A percentile compares a stretch with the other conserved stretches of the same genome.
Evolutionary conservation across 2,329 filamentous ascomycete species (phyloP).

Genomic region (Aspergillus novoparasiticus): DNA sequence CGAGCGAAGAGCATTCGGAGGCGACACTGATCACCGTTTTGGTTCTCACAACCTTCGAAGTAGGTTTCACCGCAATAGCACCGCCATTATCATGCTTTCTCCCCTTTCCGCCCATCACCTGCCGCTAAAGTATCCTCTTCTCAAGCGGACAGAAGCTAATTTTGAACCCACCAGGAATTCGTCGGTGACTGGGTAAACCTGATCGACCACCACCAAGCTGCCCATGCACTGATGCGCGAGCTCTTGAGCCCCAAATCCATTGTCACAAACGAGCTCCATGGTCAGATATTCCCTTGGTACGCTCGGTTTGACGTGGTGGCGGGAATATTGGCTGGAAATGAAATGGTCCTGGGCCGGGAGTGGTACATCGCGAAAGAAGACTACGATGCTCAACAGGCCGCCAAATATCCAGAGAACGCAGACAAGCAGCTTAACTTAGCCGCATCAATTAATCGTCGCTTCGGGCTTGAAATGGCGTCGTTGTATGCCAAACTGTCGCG

Average conservation of each 20-base stretch:
- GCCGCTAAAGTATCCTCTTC: background rate
- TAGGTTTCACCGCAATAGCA: constrained; percentile 43
- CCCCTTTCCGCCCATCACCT: background rate
- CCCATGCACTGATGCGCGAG: constrained; percentile 75
- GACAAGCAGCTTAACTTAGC: constrained; percentile 68
- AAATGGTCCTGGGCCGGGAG: constrained; percentile 70
- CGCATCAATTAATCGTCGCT: constrained; percentile 67
- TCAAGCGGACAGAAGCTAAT: constrained; percentile 5
- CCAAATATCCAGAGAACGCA: constrained; percentile 63
- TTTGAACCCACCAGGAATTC: constrained; percentile 69
- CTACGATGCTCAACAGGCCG: constrained; percentile 63
- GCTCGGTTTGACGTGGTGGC: constrained; percentile 83
- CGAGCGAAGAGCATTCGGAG: constrained; percentile 69
- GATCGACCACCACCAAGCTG: constrained; percentile 88
- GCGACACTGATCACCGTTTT: constrained; percentile 83
- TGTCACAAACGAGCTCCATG: constrained; percentile 68
- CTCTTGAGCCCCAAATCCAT: constrained; percentile 77
- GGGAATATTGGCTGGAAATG: constrained; percentile 78
- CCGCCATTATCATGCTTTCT: too few relatives aligned
- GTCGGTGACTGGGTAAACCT: constrained; percentile 95
- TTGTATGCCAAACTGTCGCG: constrained; percentile 71
- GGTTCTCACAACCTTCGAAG: constrained; percentile 91
- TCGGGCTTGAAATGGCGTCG: constrained; percentile 78
- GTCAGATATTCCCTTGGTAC: constrained; percentile 85
- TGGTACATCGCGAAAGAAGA: constrained; percentile 73